Evolutionary conservation across 2,329 filamentous ascomycete genomes (phyloP).

Genomic region (Fusarium lyarnte): DNA sequence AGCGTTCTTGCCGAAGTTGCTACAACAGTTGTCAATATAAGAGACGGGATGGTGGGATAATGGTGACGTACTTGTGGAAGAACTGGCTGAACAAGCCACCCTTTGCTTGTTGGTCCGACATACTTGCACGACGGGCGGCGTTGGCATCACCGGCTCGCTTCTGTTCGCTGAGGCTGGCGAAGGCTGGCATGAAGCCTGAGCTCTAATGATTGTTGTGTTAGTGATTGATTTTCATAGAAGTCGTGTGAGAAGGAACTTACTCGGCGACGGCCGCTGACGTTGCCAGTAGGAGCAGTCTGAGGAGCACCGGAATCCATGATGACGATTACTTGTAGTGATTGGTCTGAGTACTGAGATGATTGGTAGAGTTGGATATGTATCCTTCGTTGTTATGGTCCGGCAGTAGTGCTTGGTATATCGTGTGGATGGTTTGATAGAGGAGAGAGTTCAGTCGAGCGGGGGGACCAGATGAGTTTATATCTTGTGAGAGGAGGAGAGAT

Average conservation of each 20-base stretch:
- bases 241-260: constrained; percentile 25
- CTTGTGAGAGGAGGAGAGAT: constrained; percentile 9
- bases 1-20: constrained; percentile 49
- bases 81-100: constrained; percentile 63
- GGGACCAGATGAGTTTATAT: constrained; percentile 24
- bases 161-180: constrained; percentile 61
- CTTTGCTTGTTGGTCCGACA: constrained; percentile 62
- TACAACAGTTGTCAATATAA: constrained; percentile 20
- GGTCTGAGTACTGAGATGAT: background rate
- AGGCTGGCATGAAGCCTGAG: constrained; percentile 58
- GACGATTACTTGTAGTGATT: background rate
- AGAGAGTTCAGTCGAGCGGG: background rate
- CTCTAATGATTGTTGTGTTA: constrained; percentile 45
- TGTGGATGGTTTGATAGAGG: background rate
- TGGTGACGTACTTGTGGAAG: constrained; percentile 63
- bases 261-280: constrained; percentile 43
- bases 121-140: constrained; percentile 61
- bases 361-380: background rate
- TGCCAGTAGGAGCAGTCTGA: constrained; percentile 31
- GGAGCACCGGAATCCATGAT: constrained; percentile 46
- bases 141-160: constrained; percentile 59
- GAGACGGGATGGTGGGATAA: background rate
- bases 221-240: background rate
- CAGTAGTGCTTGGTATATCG: background rate
- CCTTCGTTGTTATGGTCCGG: background rate